These are phyloP conservation scores for Trichoderma guizhouense DNA, from an alignment of 2,329 filamentous ascomycete species.

Conservation along the genomic window DNA sequence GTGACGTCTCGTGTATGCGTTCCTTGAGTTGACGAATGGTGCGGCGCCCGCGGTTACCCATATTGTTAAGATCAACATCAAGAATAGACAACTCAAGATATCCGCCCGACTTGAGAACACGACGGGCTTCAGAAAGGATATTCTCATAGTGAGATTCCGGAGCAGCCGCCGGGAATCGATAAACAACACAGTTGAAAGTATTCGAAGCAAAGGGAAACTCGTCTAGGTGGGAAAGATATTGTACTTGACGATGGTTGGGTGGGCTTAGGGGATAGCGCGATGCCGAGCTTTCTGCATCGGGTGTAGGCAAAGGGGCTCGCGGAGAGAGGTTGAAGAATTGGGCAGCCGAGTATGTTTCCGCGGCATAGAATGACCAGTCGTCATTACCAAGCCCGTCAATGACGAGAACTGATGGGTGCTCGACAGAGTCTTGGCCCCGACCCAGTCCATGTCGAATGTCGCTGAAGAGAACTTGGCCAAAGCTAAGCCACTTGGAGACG, in stretches of 20 bases:
- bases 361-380: slow-evolving; percentile 84
- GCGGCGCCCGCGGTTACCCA: slow-evolving; percentile 68
- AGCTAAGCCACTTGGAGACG: slow-evolving; percentile 83
- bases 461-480: slow-evolving; percentile 79
- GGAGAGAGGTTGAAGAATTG: slow-evolving; percentile 75
- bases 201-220: slow-evolving; percentile 73
- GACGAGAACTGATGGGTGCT: slow-evolving; percentile 65
- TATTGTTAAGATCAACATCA: slow-evolving; percentile 77
- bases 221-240: slow-evolving; percentile 58
- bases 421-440: slow-evolving; percentile 33
- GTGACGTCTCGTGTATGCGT: slow-evolving; percentile 58
- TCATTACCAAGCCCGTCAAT: slow-evolving; percentile 83
- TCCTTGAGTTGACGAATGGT: slow-evolving; percentile 70
- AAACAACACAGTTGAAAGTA: slow-evolving; percentile 72
- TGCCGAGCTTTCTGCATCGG: slow-evolving; percentile 41
- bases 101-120: slow-evolving; percentile 73
- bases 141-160: slow-evolving; percentile 67
- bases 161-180: slow-evolving; percentile 70
- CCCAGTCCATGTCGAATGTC: slow-evolving; percentile 70
- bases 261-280: slow-evolving; percentile 54
- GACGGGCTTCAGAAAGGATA: slow-evolving; percentile 70
- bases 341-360: slow-evolving; percentile 71
- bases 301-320: slow-evolving; percentile 46
- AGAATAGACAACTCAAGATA: slow-evolving; percentile 76
- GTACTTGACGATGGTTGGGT: slow-evolving; percentile 72